Base-by-base conservation (phyloP, 805 yeast genomes). In the Candida silvatica region DNA sequence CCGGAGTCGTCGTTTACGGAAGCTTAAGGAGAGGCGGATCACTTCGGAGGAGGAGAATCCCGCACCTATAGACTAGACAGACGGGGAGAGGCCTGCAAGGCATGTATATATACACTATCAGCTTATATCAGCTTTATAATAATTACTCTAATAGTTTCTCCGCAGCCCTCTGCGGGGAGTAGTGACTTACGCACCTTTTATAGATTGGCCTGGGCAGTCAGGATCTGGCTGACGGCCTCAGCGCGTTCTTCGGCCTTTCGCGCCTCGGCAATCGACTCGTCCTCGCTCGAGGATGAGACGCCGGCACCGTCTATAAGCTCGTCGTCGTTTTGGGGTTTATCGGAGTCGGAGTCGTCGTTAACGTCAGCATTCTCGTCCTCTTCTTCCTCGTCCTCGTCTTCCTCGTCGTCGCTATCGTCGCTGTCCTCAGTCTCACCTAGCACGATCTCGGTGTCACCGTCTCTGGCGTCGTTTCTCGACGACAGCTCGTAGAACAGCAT, bases 401-500 rank as follows among this genome's bases (percentile, higher is more conserved):
- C 27, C 15, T 34, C 32, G 6, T 20, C 14, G 9, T 26, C 40
- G 31, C 27, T 40, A 6, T 27, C 17, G 4, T 23, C 42, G 18
- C 30, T 42, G 31, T 48, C 53, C 20, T 46, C 26, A 17, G 52
- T 55, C 29, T 50, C 54, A 39, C 59, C 58, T 29, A 58, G 58
- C 35, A 66, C 71, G 14, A 16, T 6, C 35, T 37, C 44, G 3
- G 39, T 60, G 24, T 58, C 58, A 37, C 66, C 71, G 37, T 22
- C 24, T 22, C 34, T 40, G 4, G 37, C 28, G 36, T 52, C 57
- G 35, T 49, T 49, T 20, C 55, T 39, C 6, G 42, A 37, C 16
- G 57, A 49, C 20, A 57, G 56, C 52, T 88, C 97, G 54, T 90
- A 90, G 51, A 90, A 90, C 46, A 90, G 57, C 95, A 90, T 85